Evolutionary conservation across 2,329 filamentous ascomycete genomes (phyloP), one percentile per base, ranked within the genome.

Genomic region (Blumeriella jaapii): DNA sequence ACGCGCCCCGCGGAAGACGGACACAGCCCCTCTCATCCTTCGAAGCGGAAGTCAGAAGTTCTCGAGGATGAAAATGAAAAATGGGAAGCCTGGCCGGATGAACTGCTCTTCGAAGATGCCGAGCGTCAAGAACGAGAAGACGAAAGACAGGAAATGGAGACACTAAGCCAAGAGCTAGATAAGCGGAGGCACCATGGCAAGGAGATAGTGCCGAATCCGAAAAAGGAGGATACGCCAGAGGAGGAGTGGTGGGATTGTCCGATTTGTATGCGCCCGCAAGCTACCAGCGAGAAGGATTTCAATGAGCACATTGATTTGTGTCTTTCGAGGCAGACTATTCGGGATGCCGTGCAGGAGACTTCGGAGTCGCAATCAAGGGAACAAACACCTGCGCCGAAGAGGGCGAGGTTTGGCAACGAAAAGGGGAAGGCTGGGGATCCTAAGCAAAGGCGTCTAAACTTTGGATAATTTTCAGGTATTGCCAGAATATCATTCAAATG

Each of bases 261-360:
- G 0, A 82, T 96, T 28, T 98, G 91, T 56, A 61, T 64, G n/a
- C 66, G 78, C 11, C 78, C 83, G 0, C 87, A 95, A 52, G 52
- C 64, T 0, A 72, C 85, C 0, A 69, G 89, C 31, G 85, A 95
- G 55, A 68, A 68, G 29, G 63, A 61, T 0, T 93, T 96, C 60
- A 98, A 98, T 48, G 74, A 81, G 38, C 91, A 98, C 53, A 86
- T 98, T 33, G 91, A 98, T 55, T 71, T 82, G 6, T 98, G 91
- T 56, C 68, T 98, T 1, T 95, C 87, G 1, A 69, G 78, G 36
- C 75, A 82, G 52, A 83, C 85, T 0, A 96, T 98, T 49, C 79
- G 79, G 29, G 84, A 95, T 50, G 80, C 75, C 0, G 78, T 91
- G 1, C 77, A 83, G 38, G 67, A 67, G 31, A 49, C 42, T 12